Evolutionary conservation across 2,329 filamentous ascomycete genomes (phyloP), one percentile per base, ranked within the genome.

Genomic region (Trichoderma atrobrunneum): DNA sequence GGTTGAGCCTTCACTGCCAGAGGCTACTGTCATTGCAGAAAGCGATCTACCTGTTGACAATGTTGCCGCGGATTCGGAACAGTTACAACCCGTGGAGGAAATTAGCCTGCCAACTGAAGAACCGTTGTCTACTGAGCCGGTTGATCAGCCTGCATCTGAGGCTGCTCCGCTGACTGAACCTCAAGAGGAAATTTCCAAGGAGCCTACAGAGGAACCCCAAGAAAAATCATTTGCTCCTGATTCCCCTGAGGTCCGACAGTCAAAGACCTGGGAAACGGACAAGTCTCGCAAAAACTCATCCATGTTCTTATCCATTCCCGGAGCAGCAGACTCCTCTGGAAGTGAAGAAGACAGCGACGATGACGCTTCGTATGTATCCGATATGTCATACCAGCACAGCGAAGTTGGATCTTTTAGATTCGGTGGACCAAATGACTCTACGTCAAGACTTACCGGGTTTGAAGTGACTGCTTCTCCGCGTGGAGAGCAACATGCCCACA

Each of bases 41-140:
- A 34, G 32, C 24, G 60, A 24, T 43, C 34, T 34, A 18, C 57
- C 64, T 26, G 57, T 36, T 34, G 39, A 36, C n/a, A 24, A 34
- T 24, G 48, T 28, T 16, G 39, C 54, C 18, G n/a, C 54, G 14
- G 71, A 48, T 16, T 21, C 48, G 1, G 48, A 72, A 18, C 36
- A 32, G 26, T 39, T 39, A 6, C 30, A 32, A n/a, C n/a, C 60
- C 2, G 7, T 54, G 36, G 68, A 69, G n/a, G 54, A 54, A 43
- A 68, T 76, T 70, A 26, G 21, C 26, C 26, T 59, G 8, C 32
- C 51, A 6, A 43, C 39, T 30, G 72, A 71, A 24, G 73, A 74
- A 28, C 75, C 76, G n/a, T 3, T n/a, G 32, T 48, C 66, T 61
- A 30, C n/a, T 8, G 56, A 51, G 36, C 67, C 72, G 36, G 43